Conservation (phyloP, 306 rosid genomes). For the Lathyrus aphaca region DNA sequence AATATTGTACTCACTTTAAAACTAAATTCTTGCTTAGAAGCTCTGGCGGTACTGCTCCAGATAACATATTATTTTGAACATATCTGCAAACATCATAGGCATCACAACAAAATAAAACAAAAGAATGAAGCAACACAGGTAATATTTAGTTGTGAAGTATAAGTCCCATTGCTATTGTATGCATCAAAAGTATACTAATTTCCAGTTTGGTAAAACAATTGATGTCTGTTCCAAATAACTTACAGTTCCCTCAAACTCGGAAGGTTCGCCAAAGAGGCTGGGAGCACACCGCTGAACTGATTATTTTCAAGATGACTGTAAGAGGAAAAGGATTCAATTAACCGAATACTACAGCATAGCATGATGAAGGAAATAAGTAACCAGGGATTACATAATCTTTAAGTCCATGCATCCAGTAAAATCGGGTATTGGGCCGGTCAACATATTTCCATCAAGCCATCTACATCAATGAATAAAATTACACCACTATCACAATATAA, state of each 20-base stretch:
- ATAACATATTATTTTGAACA: conserved; percentile 80
- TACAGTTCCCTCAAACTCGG: conserved; percentile 89
- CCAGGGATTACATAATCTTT: conserved; percentile 71
- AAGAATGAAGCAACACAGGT: conserved; percentile 3
- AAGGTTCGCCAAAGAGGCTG: conserved; percentile 64
- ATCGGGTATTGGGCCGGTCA: conserved; percentile 81
- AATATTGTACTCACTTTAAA: conserved; percentile 62
- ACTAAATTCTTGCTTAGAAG: conserved; percentile 61
- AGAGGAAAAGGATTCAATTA: conserved; percentile 45
- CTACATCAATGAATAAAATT: conserved; percentile 39
- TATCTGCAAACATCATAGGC: conserved; percentile 62
- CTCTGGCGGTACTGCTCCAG: conserved; percentile 73
- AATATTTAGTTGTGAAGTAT: not conserved
- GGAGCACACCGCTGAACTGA: conserved; percentile 74
- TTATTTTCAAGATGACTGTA: conserved; percentile 93
- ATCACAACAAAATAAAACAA: conserved; percentile 16
- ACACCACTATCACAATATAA: conserved; percentile 21
- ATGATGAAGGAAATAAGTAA: conserved; percentile 28
- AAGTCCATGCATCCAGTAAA: conserved; percentile 73
- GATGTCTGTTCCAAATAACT: conserved; percentile 43
- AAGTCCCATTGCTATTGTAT: not conserved
- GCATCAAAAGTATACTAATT: conserved; percentile 6
- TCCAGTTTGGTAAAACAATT: conserved; percentile 16
- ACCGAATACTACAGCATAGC: conserved; percentile 32
- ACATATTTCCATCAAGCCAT: conserved; percentile 55